These are phyloP conservation scores for Auricularia auricula-judae DNA, from an alignment of 768 basidiomycete species.

Conservation along the genomic window DNA sequence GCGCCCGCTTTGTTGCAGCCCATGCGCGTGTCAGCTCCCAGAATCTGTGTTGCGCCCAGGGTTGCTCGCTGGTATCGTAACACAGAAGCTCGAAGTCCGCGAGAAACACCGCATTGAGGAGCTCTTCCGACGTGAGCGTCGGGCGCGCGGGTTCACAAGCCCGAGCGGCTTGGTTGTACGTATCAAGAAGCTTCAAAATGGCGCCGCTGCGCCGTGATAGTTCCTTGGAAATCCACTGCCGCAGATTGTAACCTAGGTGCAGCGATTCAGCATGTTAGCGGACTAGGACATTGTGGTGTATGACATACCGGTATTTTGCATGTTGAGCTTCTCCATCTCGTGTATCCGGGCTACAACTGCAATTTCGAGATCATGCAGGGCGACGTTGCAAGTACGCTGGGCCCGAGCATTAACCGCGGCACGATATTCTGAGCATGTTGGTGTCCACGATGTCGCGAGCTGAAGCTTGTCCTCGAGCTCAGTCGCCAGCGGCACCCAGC, in stretches of 20 bases:
- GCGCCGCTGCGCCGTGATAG: background rate
- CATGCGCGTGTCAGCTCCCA: background rate
- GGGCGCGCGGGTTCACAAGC: background rate
- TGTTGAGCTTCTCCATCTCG: background rate
- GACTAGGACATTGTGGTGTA: no score
- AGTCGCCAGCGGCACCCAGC: background rate
- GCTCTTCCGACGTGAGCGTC: background rate
- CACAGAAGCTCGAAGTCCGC: background rate
- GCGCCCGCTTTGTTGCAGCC: background rate
- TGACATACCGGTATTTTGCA: background rate
- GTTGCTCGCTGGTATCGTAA: background rate
- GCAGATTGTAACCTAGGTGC: background rate
- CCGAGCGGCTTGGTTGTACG: background rate
- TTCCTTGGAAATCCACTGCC: background rate
- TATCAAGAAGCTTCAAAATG: background rate
- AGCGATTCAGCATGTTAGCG: no score
- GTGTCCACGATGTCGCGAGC: background rate
- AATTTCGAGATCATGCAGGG: background rate
- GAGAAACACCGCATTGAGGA: background rate
- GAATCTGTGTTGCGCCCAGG: background rate
- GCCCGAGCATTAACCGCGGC: background rate
- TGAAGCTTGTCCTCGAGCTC: background rate
- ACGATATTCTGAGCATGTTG: background rate
- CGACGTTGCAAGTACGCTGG: background rate
- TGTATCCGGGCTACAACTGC: background rate